Base-by-base conservation (phyloP, 2,329 filamentous ascomycete species). In the Claviceps pazoutovae region DNA sequence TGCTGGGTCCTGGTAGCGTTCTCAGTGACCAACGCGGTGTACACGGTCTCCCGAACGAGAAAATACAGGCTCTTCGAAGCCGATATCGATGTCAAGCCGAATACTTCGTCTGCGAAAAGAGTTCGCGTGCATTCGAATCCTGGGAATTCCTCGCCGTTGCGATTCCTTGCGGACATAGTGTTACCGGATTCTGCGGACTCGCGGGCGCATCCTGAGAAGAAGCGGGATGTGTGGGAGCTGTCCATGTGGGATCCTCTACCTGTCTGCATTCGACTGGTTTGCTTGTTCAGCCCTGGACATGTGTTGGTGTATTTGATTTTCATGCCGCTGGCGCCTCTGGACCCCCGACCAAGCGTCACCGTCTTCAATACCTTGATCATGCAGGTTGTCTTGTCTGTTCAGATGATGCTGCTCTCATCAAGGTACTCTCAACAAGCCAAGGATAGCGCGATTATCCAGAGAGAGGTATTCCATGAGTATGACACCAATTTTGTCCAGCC, bases 401-500 rank as follows among this genome's bases (percentile, higher is more conserved):
- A 96, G 65, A 76, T 97, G 56, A 76, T 82, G 50, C 72, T 88
- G 34, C 71, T 97, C 48, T 83, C 85, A 54, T 77, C 76, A 2
- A 81, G 76, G 37, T 97, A 91, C 67, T 76, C 79, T 3, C 90
- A 91, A 64, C 90, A 97, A 65, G 80, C 80, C 55, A 95, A 89
- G 64, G 93, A 98, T 66, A 80, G 80, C 2, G 76, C 82, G 2
- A 76, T 96, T 46, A 85, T 98, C 53, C 88, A 95, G 59, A 88
- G 85, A 59, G 87, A 97, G 67, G 91, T 97, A 5, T 76, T 97
- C 68, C 84, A 89, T 64, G 93, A 98, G 68, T 98, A 98, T 64
- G 88, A 97, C 64, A 87, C 82, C 59, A 98, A 98, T 70, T 96
- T 85, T 62, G 93, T 98, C 1, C 88, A 94, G 61, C 93, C 93